Base-by-base conservation (phyloP, 345 rosid genomes). In the Acer campestre region DNA sequence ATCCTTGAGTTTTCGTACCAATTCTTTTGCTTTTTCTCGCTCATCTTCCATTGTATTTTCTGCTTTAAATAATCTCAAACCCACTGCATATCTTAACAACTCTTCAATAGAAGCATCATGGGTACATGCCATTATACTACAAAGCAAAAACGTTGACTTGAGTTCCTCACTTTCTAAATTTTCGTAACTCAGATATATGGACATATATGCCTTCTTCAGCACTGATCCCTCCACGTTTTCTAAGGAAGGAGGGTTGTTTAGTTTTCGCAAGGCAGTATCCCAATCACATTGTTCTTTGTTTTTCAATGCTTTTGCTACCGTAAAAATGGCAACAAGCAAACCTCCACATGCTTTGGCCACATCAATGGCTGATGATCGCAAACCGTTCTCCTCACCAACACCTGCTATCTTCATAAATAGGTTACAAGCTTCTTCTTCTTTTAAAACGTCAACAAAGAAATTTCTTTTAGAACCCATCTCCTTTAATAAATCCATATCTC, bases 131-230 rank as follows among this genome's bases (percentile, higher is more conserved):
- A 74, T 44, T 29, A 23, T 73, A 48, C 75, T 68, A 46, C 77
- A 86, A 53, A 82, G 78, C 58, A 78, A 58, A 56, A 87, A 87
- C 10, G 77, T 17, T 9, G 74, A 59, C 58, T 80, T 80, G 1
- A 77, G 69, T n/a, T 82, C 84, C 6, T 83, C 65, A 4, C 80
- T 46, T 10, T 2, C 51, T n/a, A 88, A 53, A 29, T 74, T 72
- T 6, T 74, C 29, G 69, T 66, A 81, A 55, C 83, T 82, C 38
- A 82, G 27, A 67, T 83, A 59, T 25, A 83, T 3, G 17, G 79
- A 61, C 1, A 51, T 14, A 18, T 67, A 42, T 3, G 61, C 79
- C 17, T 18, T 27, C 3, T 0, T 46, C 2, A 42, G 1, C 46
- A 14, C 55, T 12, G 73, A 22, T 18, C 48, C 77, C 18, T 11